A percentile compares a stretch with the other conserved stretches of the same genome.
phyloP scores from a whole-genome alignment of 2,329 filamentous ascomycete species.

The Diaporthe vaccinii region DNA sequence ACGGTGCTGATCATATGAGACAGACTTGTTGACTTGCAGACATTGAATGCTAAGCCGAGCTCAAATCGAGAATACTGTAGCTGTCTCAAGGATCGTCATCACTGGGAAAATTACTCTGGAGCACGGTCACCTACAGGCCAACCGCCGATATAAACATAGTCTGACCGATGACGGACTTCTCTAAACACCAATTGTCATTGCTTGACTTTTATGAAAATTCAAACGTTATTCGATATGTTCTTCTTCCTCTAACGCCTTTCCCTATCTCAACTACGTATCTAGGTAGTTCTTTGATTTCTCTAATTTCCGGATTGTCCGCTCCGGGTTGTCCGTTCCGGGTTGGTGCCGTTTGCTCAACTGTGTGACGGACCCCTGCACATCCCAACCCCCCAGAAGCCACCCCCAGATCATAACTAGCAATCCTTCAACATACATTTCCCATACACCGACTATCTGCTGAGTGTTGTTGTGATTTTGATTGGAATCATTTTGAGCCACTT shows the following conservation, averaged over 20 bases:
- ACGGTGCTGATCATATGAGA: not conserved
- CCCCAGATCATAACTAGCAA: too few relatives aligned
- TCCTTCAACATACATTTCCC: too few relatives aligned
- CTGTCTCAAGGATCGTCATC: too few relatives aligned
- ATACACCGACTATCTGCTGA: too few relatives aligned
- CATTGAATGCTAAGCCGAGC: not conserved
- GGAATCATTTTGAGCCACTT: not conserved
- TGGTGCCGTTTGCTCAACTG: too few relatives aligned
- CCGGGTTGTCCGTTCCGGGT: too few relatives aligned
- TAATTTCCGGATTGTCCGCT: too few relatives aligned
- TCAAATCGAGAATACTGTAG: not conserved
- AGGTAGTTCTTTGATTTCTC: too few relatives aligned
- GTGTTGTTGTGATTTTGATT: not conserved
- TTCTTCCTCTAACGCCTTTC: not conserved
- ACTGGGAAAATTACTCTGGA: not conserved
- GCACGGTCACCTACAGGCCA: not conserved
- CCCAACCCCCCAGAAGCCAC: too few relatives aligned
- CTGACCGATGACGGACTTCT: not conserved
- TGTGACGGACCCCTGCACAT: too few relatives aligned
- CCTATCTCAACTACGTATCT: too few relatives aligned
- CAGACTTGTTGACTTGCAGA: not conserved
- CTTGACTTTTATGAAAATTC: not conserved
- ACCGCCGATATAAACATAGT: not conserved
- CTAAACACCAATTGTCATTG: not conserved
- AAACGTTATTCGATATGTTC: not conserved